Evolutionary conservation across 352 stramenopile genomes (phyloP).

Genomic region (Plasmopara viticola): DNA sequence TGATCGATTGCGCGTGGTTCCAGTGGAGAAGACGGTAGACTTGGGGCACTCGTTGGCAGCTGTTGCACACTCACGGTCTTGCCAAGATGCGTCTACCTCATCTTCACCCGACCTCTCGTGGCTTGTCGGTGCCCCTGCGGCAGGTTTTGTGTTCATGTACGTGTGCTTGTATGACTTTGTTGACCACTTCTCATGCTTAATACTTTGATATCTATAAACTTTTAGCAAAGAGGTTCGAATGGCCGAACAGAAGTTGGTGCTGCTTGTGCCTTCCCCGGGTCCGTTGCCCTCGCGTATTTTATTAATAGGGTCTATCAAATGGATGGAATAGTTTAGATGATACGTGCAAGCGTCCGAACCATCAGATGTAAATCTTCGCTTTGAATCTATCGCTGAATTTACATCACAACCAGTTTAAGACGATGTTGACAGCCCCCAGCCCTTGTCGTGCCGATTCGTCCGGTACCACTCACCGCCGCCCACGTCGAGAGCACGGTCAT

Average conservation of each 20-base stretch:
- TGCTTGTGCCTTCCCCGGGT: conserved; percentile 77
- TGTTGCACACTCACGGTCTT: conserved; percentile 43
- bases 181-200: too few relatives aligned
- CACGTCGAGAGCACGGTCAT: conserved; percentile 78
- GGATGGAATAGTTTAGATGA: conserved; percentile 50
- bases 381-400: too few relatives aligned
- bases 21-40: conserved; percentile 66
- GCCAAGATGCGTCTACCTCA: conserved; percentile 33
- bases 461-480: conserved; percentile 83
- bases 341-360: too few relatives aligned
- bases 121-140: conserved; percentile 52
- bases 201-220: too few relatives aligned
- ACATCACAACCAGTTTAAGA: too few relatives aligned
- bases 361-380: too few relatives aligned
- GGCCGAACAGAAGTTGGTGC: conserved; percentile 67
- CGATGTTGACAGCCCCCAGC: conserved; percentile 35
- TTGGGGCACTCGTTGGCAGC: conserved; percentile 68
- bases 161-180: conserved; percentile 1
- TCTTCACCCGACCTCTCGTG: conserved; percentile 48
- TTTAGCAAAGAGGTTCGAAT: conserved; percentile 71
- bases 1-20: conserved; percentile 59
- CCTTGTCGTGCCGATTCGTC: conserved; percentile 63
- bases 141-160: conserved; percentile 83
- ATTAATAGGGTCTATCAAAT: conserved; percentile 79
- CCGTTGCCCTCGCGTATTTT: conserved; percentile 74